phyloP scores from a whole-genome alignment of 106 monocot species.

The Dendrobium chrysotoxum region DNA sequence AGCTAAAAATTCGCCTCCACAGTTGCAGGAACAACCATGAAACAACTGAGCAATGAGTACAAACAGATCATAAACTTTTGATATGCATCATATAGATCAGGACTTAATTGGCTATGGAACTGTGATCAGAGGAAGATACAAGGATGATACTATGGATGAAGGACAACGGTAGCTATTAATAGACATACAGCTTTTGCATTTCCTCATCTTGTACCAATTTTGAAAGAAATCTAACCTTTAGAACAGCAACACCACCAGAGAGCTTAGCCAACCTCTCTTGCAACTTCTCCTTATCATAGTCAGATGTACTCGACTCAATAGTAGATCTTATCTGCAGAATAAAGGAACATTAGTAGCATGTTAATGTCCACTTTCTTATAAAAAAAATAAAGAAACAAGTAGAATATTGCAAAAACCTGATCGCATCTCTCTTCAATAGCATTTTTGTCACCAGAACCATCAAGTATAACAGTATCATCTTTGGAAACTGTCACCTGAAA shows the following conservation, averaged over 20 bases:
- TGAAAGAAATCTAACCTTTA: conserved; percentile 30
- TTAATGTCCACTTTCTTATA: not conserved
- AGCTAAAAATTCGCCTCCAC: no score
- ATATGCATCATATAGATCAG: no score
- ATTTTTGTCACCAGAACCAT: conserved; percentile 96
- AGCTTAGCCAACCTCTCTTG: conserved; percentile 72
- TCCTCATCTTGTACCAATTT: not conserved
- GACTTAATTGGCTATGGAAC: no score
- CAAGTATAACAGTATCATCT: conserved; percentile 93
- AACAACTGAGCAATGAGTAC: no score
- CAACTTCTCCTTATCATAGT: conserved; percentile 68
- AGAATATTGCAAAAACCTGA: conserved; percentile 32
- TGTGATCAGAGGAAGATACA: no score
- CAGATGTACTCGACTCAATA: conserved; percentile 61
- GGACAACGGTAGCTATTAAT: not conserved
- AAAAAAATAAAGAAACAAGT: not conserved
- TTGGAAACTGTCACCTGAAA: conserved; percentile 66
- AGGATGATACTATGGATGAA: not conserved
- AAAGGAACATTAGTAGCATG: not conserved
- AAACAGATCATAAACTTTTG: no score
- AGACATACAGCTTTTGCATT: not conserved
- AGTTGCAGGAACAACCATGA: no score
- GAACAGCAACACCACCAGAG: conserved; percentile 73
- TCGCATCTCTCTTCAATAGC: conserved; percentile 87
- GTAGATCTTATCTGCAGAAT: conserved; percentile 43